Percentiles rank a stretch among this genome's conserved stretches.
phyloP scores from a whole-genome alignment of 805 yeast species.

The Schwanniomyces vanrijiae region DNA sequence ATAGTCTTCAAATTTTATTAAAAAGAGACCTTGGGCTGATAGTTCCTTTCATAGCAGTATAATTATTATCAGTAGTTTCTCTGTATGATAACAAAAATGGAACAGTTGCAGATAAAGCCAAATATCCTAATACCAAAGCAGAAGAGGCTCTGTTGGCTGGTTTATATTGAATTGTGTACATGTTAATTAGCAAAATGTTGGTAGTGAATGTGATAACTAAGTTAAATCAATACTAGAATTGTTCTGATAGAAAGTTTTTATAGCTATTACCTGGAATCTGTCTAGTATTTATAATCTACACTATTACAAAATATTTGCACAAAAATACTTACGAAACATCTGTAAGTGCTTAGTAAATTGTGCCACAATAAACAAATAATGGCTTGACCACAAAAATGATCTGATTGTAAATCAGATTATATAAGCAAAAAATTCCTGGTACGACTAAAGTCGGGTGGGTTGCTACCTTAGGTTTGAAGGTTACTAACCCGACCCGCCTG shows the following conservation, averaged over 20 bases:
- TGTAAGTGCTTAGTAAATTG: background rate
- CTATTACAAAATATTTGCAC: background rate
- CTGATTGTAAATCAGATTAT: background rate
- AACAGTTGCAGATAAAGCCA: constrained; percentile 37
- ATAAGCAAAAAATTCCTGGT: background rate
- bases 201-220: background rate
- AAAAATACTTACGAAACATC: background rate
- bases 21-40: constrained; percentile 35
- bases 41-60: constrained; percentile 31
- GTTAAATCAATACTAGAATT: background rate
- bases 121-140: constrained; percentile 35
- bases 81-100: constrained; percentile 43
- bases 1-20: constrained; percentile 25
- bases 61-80: constrained; percentile 24
- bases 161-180: constrained; percentile 23
- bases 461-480: background rate
- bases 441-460: background rate
- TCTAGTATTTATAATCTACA: background rate
- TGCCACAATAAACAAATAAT: constrained; percentile 4
- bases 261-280: background rate
- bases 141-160: constrained; percentile 16
- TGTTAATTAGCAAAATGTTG: constrained; percentile 2
- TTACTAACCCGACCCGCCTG: background rate
- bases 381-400: constrained; percentile 2
- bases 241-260: background rate